Evolutionary conservation across 768 basidiomycete genomes (phyloP).

Genomic region (Hygrophoropsis aurantiaca): DNA sequence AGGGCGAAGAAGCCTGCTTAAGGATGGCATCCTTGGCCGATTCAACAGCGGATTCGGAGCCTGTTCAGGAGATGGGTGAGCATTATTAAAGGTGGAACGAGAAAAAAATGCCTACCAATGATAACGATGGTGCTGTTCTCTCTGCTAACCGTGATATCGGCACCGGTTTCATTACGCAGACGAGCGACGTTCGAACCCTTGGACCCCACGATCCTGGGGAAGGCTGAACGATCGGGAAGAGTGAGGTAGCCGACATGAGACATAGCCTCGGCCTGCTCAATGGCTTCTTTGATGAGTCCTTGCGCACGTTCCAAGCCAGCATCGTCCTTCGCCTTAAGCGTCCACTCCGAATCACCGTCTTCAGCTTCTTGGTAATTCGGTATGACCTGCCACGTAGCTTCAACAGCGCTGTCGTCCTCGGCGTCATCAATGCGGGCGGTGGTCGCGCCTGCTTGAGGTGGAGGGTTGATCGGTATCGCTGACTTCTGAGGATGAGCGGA

Average conservation of each 20-base stretch:
- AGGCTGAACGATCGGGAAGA: constrained; percentile 75
- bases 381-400: constrained; percentile 73
- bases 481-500: constrained; percentile 62
- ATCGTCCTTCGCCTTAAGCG: constrained; percentile 77
- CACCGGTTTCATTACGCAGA: constrained; percentile 83
- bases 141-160: constrained; percentile 88
- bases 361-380: constrained; percentile 78
- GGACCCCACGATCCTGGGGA: constrained; percentile 91
- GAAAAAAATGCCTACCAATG: constrained; percentile 56
- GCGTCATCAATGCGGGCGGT: constrained; percentile 87
- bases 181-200: constrained; percentile 91
- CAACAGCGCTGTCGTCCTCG: constrained; percentile 38
- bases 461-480: constrained; percentile 59
- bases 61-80: constrained; percentile 36
- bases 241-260: constrained; percentile 85
- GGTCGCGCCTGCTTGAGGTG: constrained; percentile 33
- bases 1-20: constrained; percentile 45
- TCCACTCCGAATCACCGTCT: constrained; percentile 86
- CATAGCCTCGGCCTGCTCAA: constrained; percentile 70
- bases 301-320: constrained; percentile 76
- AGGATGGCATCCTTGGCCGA: constrained; percentile 80
- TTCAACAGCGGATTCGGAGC: constrained; percentile 64
- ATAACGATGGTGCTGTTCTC: constrained; percentile 88
- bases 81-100: not conserved
- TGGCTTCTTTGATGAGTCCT: constrained; percentile 61